phyloP scores from a whole-genome alignment of 257 asterid genomes.

The Cynanchum wilfordii region DNA sequence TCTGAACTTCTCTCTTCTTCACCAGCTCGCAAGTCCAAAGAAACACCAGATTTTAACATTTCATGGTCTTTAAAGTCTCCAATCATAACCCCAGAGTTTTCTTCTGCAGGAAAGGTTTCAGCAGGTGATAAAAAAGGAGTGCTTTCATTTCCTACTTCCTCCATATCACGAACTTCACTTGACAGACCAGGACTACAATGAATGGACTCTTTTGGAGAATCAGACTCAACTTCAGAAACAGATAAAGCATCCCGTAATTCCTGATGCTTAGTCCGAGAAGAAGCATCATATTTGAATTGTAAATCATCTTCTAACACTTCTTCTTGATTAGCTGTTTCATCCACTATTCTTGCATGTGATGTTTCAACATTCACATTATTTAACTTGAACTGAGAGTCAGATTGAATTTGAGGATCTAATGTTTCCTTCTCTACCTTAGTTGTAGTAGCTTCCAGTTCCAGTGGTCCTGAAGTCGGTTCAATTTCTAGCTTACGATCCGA shows the following conservation, averaged over 20 bases:
- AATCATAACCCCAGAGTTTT: slow-evolving; percentile 15
- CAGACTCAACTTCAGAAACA: slow-evolving; percentile 21
- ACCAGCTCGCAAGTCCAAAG: slow-evolving; percentile 23
- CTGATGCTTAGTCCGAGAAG: slow-evolving; percentile 25
- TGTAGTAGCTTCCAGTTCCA: slow-evolving; percentile 4
- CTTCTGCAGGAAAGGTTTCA: slow-evolving; percentile 17
- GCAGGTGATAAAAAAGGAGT: slow-evolving; percentile 5
- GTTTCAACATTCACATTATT: slow-evolving; percentile 22
- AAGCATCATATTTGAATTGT: slow-evolving; percentile 20
- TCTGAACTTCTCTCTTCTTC: slow-evolving; percentile 18
- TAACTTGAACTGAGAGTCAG: slow-evolving; percentile 15
- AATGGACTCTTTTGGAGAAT: slow-evolving; percentile 8
- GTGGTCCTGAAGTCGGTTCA: slow-evolving; percentile 9
- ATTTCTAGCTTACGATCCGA: slow-evolving; percentile 6
- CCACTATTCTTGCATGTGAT: slow-evolving; percentile 12
- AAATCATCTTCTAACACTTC: slow-evolving; percentile 13
- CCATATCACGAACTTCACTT: slow-evolving; percentile 9
- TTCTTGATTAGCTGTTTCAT: slow-evolving; percentile 17
- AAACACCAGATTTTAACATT: slow-evolving; percentile 19
- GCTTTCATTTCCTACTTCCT: slow-evolving; percentile 8
- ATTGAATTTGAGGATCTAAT: slow-evolving; percentile 9
- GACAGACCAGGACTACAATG: slow-evolving; percentile 5
- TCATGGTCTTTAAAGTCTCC: slow-evolving; percentile 26
- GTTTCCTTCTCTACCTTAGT: slow-evolving; percentile 26
- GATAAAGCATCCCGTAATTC: slow-evolving; percentile 21